Evolutionary conservation across 108 stramenopile species (phyloP).

Genomic region (Conticribra weissflogii): DNA sequence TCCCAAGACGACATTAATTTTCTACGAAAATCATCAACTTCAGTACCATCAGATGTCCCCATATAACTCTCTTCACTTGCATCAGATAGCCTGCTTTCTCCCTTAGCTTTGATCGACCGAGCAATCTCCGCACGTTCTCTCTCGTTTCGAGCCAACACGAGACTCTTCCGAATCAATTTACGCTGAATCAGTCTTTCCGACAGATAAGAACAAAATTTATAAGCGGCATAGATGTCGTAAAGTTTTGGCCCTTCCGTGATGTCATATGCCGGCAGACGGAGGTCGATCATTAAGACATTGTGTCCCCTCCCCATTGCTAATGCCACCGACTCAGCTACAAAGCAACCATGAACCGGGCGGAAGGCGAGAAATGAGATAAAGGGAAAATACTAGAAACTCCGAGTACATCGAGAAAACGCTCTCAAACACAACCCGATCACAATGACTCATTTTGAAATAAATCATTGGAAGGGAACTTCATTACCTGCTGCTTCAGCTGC

Average conservation of each 20-base stretch:
- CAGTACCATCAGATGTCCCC: not conserved
- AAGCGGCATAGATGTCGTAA: constrained; percentile 32
- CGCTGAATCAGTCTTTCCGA: constrained; percentile 19
- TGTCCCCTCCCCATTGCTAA: constrained; percentile 22
- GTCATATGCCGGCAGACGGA: constrained; percentile 49
- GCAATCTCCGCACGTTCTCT: constrained; percentile 30
- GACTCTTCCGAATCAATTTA: constrained; percentile 39
- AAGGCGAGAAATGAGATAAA: too few relatives aligned
- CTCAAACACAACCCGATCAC: too few relatives aligned
- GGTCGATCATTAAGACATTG: constrained; percentile 46
- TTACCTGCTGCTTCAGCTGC: constrained; percentile 5
- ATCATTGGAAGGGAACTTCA: too few relatives aligned
- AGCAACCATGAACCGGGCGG: too few relatives aligned
- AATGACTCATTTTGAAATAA: too few relatives aligned
- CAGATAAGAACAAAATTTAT: constrained; percentile 27
- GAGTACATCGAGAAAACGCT: too few relatives aligned
- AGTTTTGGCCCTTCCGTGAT: constrained; percentile 42
- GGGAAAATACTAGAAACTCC: too few relatives aligned
- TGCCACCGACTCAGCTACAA: constrained; percentile 37
- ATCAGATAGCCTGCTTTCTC: not conserved
- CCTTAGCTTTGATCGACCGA: constrained; percentile 1
- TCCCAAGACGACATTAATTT: constrained; percentile 41
- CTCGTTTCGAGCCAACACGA: constrained; percentile 44
- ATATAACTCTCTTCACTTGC: constrained; percentile 11
- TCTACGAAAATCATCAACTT: constrained; percentile 30